Evolutionary conservation across 2,329 filamentous ascomycete species (phyloP), one percentile per base, ranked within the genome.

Genomic region (Mycocentrospora acerina): DNA sequence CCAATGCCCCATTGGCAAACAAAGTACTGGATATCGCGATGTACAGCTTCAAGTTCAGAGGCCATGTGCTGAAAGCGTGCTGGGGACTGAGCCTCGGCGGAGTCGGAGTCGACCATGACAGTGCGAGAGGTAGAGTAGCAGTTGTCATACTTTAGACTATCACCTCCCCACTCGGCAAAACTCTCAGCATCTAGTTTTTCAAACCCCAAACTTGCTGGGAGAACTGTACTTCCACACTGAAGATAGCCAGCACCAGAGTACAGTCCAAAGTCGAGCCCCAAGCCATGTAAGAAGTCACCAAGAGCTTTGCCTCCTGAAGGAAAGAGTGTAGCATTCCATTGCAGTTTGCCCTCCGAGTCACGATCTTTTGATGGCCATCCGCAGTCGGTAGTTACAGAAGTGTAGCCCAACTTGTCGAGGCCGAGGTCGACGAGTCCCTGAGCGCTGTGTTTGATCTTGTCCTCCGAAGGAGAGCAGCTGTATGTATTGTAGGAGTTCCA

Each of bases 401-500:
- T 70, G 51, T 84, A 83, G 5, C 81, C 80, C 0, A 77, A 61
- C 3, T 72, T 66, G 0, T 69, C 67, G 1, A 82, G 68, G 0
- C 77, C 77, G 0, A 77, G 62, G 29, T 76, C 71, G 0, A 80
- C 68, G 0, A 83, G 58, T 0, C 76, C 79, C 28, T 78, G 63
- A 0, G 78, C 76, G 40, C 78, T 81, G 3, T 67, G 60, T 28
- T 72, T 70, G 16, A 80, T 72, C 25, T 75, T 74, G 1, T 48
- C 59, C 46, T 79, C 73, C 27, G 65, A 74, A 0, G 74, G 74
- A 1, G 60, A 60, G 53, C 78, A 81, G 33, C 63, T 67, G 57
- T 78, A 79, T 27, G 73, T 67, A 37, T 83, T 83, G 48, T 82
- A 82, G 2, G 72, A 76, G 44, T 82, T 82, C 78, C 78, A 82